Base-by-base conservation (phyloP, 2,329 filamentous ascomycete species). In the Didymella exigua region DNA sequence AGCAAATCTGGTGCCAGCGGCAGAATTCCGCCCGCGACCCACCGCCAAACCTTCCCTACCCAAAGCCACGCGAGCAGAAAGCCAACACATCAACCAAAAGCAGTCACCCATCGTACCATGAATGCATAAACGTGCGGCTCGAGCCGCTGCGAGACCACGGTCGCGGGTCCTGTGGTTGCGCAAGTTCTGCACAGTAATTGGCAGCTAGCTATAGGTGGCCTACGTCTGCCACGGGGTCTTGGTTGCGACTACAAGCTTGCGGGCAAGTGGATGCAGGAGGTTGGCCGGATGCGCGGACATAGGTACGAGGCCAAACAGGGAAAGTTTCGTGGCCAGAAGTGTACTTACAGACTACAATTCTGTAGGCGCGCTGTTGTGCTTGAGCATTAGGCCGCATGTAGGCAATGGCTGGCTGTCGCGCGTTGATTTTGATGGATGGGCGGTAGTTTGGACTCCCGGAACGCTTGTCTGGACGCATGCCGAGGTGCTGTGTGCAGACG, bases 21-120 rank as follows among this genome's bases (percentile, higher is more conserved):
- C 16, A 31, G 24, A 38, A 38, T 47, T 47, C 16, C 44, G 44
- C 30, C 43, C 10, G 11, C 9, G 8, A 14, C 21, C n/a, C 30
- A 16, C 18, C 45, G 45, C 45, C 36, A 48, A 16, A 48, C 45
- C 45, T 48, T 48, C 45, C 42, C 23, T 24, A 10, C 8, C n/a
- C 13, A 13, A 19, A 31, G 36, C 19, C 26, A 30, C 29, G 14
- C 44, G 44, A 37, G 18, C 26, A 33, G 3, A 9, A 2, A 16
- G 33, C 33, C 24, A 23, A 7, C 34, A 38, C 16, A 18, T 18
- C 27, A 38, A 16, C 38, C 30, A 14, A 34, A 34, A 43, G 11
- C n/a, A 34, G 30, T 10, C 24, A 29, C 10, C 13, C 38, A 43
- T 16, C 23, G 16, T 21, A 18, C 47, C 38, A 40, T 13, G 16